A percentile compares a stretch with the other conserved stretches of the same genome.
Evolutionary conservation across 257 asterid genomes (phyloP).

Genomic region (Solanum raphanifolium): DNA sequence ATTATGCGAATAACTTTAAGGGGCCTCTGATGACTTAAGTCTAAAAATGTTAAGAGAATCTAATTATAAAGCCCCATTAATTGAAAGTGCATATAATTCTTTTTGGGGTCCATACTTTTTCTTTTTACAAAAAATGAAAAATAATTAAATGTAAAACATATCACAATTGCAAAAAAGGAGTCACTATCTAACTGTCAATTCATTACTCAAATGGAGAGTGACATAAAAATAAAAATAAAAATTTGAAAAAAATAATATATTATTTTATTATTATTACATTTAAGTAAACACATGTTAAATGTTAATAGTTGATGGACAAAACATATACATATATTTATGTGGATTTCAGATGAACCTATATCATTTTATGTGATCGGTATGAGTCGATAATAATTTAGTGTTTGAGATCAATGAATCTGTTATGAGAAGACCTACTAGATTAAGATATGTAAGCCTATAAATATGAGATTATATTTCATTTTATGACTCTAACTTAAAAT

Average conservation of each 20-base stretch:
- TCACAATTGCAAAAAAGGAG: not conserved
- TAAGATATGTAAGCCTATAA: too few relatives aligned
- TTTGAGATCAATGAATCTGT: too few relatives aligned
- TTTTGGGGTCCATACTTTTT: not conserved
- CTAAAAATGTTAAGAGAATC: not conserved
- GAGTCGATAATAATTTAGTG: not conserved
- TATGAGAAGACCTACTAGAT: too few relatives aligned
- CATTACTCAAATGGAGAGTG: not conserved
- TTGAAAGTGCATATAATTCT: not conserved
- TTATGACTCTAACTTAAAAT: too few relatives aligned
- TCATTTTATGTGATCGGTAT: too few relatives aligned
- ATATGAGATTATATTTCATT: too few relatives aligned
- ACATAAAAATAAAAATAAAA: not conserved
- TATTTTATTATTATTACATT: too few relatives aligned
- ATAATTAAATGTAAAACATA: not conserved
- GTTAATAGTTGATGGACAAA: too few relatives aligned
- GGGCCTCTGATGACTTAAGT: too few relatives aligned
- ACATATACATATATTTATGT: too few relatives aligned
- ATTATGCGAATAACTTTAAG: too few relatives aligned
- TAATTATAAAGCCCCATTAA: not conserved
- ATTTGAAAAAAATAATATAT: not conserved
- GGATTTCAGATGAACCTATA: too few relatives aligned
- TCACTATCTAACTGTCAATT: not conserved
- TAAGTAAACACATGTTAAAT: not conserved
- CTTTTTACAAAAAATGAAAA: not conserved